Evolutionary conservation across 139 green algal species (phyloP).

Genomic region (Monoraphidium neglectum): DNA sequence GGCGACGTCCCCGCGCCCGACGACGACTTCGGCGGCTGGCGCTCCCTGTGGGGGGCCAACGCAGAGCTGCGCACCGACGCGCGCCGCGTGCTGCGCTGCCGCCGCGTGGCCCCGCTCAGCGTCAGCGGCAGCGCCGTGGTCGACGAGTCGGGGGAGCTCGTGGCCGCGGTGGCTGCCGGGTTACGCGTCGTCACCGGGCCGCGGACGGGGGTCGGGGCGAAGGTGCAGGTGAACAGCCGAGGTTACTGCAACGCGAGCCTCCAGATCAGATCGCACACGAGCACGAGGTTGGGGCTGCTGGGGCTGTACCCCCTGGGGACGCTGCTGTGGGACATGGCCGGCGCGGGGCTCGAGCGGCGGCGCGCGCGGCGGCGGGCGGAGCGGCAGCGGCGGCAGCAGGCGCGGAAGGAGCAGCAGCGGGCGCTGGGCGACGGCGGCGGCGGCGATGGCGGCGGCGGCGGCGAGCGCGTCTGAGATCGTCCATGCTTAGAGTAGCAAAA

Average conservation of each 20-base stretch:
- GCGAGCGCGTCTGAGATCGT: too few relatives aligned
- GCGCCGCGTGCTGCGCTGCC: conserved; percentile 7
- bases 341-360: neutral
- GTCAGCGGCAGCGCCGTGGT: conserved; percentile 29
- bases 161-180: neutral
- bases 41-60: conserved; percentile 5
- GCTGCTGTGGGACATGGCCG: neutral
- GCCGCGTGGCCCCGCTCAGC: conserved; percentile 15
- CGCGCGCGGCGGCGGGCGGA: neutral
- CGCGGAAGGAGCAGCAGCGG: neutral
- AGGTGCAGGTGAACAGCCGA: conserved; percentile 27
- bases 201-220: neutral
- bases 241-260: conserved; percentile 8
- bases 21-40: too few relatives aligned
- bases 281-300: conserved; percentile 3
- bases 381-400: conserved; percentile 1
- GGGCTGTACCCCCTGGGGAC: conserved; percentile 17
- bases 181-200: neutral
- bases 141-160: neutral
- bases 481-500: too few relatives aligned
- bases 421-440: neutral
- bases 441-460: neutral
- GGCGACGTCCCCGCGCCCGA: too few relatives aligned
- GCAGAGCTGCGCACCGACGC: conserved; percentile 31
- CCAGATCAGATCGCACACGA: conserved; percentile 5